phyloP scores from a whole-genome alignment of 371 early-diverging fungal species.

The Vittaforma corneae region DNA sequence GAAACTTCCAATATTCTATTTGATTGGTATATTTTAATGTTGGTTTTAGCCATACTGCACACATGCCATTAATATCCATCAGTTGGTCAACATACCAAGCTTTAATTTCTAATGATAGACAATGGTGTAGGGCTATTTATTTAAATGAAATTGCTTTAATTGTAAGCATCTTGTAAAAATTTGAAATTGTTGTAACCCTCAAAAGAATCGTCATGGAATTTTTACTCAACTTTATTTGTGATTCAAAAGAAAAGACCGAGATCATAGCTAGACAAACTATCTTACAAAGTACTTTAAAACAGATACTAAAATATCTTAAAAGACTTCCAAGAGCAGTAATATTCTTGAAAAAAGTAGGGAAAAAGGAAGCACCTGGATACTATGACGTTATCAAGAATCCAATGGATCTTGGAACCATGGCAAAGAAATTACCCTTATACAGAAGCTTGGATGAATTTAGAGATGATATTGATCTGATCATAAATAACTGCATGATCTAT shows the following conservation, averaged over 20 bases:
- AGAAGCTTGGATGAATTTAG: constrained; percentile 46
- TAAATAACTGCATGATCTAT: constrained; percentile 47
- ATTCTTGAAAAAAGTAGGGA: constrained; percentile 40
- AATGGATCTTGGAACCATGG: constrained; percentile 78
- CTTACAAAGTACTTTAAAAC: constrained; percentile 14
- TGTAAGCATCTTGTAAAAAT: too few relatives aligned
- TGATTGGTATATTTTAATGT: too few relatives aligned
- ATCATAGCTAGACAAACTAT: constrained; percentile 5
- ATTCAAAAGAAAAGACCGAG: not conserved
- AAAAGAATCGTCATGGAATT: too few relatives aligned
- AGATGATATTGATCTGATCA: constrained; percentile 48
- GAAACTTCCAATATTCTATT: too few relatives aligned
- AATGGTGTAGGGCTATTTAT: too few relatives aligned
- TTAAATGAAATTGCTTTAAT: too few relatives aligned
- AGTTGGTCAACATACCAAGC: too few relatives aligned
- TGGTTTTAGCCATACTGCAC: too few relatives aligned
- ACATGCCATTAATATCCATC: too few relatives aligned
- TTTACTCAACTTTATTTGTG: not conserved
- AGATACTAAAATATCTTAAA: constrained; percentile 27
- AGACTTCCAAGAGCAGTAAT: constrained; percentile 20
- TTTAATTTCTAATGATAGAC: too few relatives aligned
- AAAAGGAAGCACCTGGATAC: constrained; percentile 73
- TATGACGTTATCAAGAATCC: constrained; percentile 87
- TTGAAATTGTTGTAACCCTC: too few relatives aligned
- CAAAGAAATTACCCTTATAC: constrained; percentile 60